A percentile compares a stretch with the other conserved stretches of the same genome.
phyloP scores from a whole-genome alignment of 129 eudicot species.

The Flaveria ramosissima region DNA sequence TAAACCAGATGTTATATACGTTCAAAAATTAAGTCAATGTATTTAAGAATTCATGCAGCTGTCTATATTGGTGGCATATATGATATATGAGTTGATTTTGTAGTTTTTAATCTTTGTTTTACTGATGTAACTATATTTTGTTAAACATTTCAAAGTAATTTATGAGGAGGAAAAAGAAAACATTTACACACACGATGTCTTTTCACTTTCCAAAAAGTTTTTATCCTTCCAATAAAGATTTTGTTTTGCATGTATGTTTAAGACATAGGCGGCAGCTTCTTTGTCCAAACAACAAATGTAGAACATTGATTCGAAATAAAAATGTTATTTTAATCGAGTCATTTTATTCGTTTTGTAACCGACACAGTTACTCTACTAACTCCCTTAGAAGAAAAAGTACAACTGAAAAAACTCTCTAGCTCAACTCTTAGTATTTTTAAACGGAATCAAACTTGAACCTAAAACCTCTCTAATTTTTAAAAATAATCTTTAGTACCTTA shows the following conservation, averaged over 20 bases:
- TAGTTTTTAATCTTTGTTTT: neutral
- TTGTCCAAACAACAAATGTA: neutral
- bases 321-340: too few species aligned
- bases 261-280: conserved; percentile 8
- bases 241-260: conserved; percentile 40
- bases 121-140: neutral
- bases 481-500: too few species aligned
- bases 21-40: neutral
- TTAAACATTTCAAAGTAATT: conserved; percentile 5
- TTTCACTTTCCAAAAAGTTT: conserved; percentile 33
- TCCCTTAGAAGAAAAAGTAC: too few species aligned
- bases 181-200: conserved; percentile 30
- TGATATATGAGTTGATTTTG: neutral
- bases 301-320: too few species aligned
- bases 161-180: neutral
- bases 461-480: too few species aligned
- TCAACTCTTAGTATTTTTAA: too few species aligned
- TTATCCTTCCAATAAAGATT: conserved; percentile 41
- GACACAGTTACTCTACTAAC: too few species aligned
- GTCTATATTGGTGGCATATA: too few species aligned
- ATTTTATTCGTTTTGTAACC: too few species aligned
- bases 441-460: too few species aligned
- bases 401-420: too few species aligned
- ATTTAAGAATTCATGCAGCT: neutral
- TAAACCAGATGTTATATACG: neutral